Evolutionary conservation across 169 alveolate genomes (phyloP), one percentile per base, ranked within the genome.

Genomic region (Eimeria maxima): DNA sequence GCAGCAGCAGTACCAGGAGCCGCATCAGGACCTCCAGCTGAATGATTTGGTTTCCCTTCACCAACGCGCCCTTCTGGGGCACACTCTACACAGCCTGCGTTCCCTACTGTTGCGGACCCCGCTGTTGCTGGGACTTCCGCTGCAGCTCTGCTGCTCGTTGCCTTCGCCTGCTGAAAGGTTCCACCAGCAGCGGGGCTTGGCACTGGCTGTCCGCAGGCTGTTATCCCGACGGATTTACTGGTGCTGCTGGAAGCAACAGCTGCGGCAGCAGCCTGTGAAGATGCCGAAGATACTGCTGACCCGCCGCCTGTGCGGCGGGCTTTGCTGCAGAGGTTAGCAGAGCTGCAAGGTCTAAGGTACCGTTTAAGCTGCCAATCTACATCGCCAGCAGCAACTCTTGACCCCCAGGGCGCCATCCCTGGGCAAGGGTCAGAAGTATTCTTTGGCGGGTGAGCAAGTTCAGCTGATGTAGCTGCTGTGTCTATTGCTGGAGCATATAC

Each of bases 1-100:
- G 90, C 47, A 22, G 69, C 65, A 78, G 73, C 90, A 45, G 89
- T 24, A 45, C 69, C 89, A n/a, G 69, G 24, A 1, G 74, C 74
- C 74, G 84, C 42, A 27, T 44, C 42, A 45, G 69, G 22, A 80
- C 24, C 63, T 76, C 63, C 22, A 29, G 47, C 45, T 2, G 50
- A 18, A 27, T 55, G 55, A 22, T 38, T 42, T 16, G 10, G 4
- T 13, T 53, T 84, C 16, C 76, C 14, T 53, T 53, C 55, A 55
- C 60, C 47, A 29, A 60, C 11, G 76, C 60, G 80, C 78, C 60
- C 45, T 50, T 50, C 69, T 50, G 65, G 47, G 29, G 90, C 20
- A 14, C 33, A 0, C 3, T 0, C 42, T 84, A 53, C 33, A 53
- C 55, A 42, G 93, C 44, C 24, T 29, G 93, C 47, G 55, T 3